Percentiles rank a stretch among this genome's conserved stretches.
Evolutionary conservation across 352 stramenopile genomes (phyloP).

Genomic region (Aphanomyces cochlioides): DNA sequence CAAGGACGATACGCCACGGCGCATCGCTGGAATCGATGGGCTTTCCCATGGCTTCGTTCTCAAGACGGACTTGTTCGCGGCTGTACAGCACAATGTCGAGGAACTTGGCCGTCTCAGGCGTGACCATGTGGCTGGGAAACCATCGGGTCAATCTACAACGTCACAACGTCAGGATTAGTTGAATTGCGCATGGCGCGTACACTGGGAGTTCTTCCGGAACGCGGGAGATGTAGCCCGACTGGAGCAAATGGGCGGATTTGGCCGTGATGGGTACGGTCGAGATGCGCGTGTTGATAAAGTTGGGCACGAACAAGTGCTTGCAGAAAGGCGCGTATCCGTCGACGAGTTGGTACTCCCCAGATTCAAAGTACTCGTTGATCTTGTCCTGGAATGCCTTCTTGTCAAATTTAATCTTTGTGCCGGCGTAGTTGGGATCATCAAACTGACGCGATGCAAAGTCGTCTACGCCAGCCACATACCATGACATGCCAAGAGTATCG

Average conservation of each 20-base stretch:
- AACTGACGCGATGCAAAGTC: slow-evolving; percentile 82
- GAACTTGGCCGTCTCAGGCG: slow-evolving; percentile 86
- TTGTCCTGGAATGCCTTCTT: slow-evolving; percentile 67
- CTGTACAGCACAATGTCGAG: slow-evolving; percentile 98
- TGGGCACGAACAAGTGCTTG: slow-evolving; percentile 98
- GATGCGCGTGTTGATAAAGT: slow-evolving; percentile 88
- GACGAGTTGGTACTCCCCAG: slow-evolving; percentile 52
- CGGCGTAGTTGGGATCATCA: slow-evolving; percentile 63
- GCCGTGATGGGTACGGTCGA: slow-evolving; percentile 90
- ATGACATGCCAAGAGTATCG: neutral
- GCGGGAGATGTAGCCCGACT: slow-evolving; percentile 91
- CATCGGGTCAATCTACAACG: slow-evolving; percentile 63
- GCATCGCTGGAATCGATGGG: slow-evolving; percentile 54
- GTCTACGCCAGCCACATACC: slow-evolving; percentile 36
- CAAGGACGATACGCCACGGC: slow-evolving; percentile 93
- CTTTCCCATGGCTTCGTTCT: slow-evolving; percentile 84
- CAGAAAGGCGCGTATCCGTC: slow-evolving; percentile 94
- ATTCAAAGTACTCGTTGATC: slow-evolving; percentile 75
- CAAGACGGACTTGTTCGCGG: slow-evolving; percentile 95
- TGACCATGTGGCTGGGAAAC: slow-evolving; percentile 91
- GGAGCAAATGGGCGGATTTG: slow-evolving; percentile 90
- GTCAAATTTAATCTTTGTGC: slow-evolving; percentile 67
- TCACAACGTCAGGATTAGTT: neutral
- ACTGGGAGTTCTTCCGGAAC: slow-evolving; percentile 94
- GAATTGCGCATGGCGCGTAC: slow-evolving; percentile 36